phyloP scores from a whole-genome alignment of 768 basidiomycete species.

The Kondoa malvinella region DNA sequence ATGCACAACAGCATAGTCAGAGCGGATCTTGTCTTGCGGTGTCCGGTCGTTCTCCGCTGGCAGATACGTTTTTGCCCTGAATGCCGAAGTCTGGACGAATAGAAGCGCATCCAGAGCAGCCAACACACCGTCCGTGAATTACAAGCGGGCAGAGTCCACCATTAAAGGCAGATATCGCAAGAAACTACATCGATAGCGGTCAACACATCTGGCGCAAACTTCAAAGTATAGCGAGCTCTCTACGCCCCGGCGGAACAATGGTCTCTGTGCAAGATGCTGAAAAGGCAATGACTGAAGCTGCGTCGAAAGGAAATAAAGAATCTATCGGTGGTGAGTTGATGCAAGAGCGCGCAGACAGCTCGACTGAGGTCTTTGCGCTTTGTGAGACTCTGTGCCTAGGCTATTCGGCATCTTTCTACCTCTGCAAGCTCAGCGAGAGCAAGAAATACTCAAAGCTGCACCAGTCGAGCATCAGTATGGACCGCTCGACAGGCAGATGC shows the following conservation, averaged over 20 bases:
- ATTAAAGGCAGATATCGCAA: no score
- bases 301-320: neutral
- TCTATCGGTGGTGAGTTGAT: neutral
- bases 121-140: no score
- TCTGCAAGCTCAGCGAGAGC: neutral
- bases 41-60: no score
- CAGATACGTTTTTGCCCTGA: no score
- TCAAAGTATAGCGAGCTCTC: no score
- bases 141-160: no score
- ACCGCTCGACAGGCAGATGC: neutral
- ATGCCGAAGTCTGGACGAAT: no score
- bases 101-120: no score
- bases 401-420: neutral
- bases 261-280: neutral
- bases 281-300: neutral
- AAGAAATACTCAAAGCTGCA: neutral
- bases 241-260: neutral
- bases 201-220: no score
- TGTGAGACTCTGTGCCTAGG: neutral
- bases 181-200: no score
- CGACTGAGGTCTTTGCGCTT: neutral
- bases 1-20: no score
- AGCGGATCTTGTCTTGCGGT: no score
- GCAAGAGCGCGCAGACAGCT: neutral
- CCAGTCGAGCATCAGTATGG: neutral